Conservation (phyloP, 208 protist genomes). For the Naegleria lovaniensis region DNA sequence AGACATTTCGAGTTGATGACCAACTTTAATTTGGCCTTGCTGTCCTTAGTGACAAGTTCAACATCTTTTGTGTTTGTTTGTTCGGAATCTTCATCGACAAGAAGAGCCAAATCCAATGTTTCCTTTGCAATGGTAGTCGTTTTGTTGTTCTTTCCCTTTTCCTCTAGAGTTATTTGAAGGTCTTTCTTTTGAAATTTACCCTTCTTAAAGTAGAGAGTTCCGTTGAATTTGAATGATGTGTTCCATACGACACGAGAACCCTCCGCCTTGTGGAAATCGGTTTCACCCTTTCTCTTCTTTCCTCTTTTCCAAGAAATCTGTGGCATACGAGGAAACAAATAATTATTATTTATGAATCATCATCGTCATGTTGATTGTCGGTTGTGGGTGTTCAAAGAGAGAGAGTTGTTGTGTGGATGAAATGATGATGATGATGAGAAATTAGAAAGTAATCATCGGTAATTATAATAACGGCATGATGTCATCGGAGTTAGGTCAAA, state of each 20-base stretch:
- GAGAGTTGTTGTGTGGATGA: not conserved
- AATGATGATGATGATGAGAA: not conserved
- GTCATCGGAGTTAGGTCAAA: not conserved
- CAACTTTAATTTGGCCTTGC: not conserved
- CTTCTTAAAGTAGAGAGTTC: not conserved
- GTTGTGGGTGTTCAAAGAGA: too few species aligned
- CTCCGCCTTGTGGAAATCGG: not conserved
- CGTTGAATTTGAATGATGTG: not conserved
- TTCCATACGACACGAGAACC: not conserved
- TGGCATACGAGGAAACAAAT: too few species aligned
- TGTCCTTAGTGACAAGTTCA: not conserved
- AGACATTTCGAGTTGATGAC: not conserved
- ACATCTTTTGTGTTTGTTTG: not conserved
- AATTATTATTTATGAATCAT: too few species aligned
- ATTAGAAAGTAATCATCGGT: too few species aligned
- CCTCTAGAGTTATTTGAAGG: not conserved
- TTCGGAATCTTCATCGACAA: not conserved
- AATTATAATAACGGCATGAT: too few species aligned
- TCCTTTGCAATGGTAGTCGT: not conserved
- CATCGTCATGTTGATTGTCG: too few species aligned
- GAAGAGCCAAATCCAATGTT: not conserved
- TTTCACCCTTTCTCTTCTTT: slow-evolving; percentile 14
- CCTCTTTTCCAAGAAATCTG: not conserved
- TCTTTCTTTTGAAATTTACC: not conserved
- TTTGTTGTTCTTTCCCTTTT: not conserved